A percentile compares a stretch with the other conserved stretches of the same genome.
Evolutionary conservation across 73 alveolate genomes (phyloP).

Genomic region (Stentor coeruleus): DNA sequence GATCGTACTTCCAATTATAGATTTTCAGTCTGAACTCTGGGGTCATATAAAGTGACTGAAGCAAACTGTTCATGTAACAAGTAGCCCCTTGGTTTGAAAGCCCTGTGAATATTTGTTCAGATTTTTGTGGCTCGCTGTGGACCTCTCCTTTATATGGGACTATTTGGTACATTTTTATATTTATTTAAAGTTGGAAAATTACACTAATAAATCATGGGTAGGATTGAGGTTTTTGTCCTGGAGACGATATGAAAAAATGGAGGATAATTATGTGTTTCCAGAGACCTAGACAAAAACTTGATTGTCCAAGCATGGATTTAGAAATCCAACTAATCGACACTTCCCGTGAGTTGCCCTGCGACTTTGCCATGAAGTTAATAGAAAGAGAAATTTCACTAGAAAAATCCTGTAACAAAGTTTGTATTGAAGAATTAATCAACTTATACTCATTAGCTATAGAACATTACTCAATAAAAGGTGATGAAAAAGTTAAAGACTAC

Average conservation of each 20-base stretch:
- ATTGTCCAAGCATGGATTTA: background rate
- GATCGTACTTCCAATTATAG: slow-evolving; percentile 36
- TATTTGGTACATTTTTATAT: background rate
- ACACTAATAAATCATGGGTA: background rate
- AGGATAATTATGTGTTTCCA: background rate
- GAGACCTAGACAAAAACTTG: background rate
- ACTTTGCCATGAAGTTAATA: background rate
- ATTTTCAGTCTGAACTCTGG: slow-evolving; percentile 37
- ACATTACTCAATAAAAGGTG: background rate
- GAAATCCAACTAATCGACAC: background rate
- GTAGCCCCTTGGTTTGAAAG: slow-evolving; percentile 91
- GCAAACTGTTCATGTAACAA: slow-evolving; percentile 72
- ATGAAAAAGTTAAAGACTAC: background rate
- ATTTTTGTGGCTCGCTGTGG: background rate
- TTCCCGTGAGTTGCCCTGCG: background rate
- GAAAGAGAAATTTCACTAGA: slow-evolving; percentile 22
- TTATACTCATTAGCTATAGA: slow-evolving; percentile 18
- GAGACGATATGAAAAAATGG: background rate
- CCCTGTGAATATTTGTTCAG: slow-evolving; percentile 51
- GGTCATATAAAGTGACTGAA: slow-evolving; percentile 81
- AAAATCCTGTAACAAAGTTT: background rate
- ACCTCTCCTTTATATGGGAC: background rate
- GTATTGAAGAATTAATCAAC: slow-evolving; percentile 9
- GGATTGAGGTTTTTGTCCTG: background rate
- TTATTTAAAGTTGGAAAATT: background rate